phyloP scores from a whole-genome alignment of 176 grass and related monocot genomes.

The Triticum monococcum region DNA sequence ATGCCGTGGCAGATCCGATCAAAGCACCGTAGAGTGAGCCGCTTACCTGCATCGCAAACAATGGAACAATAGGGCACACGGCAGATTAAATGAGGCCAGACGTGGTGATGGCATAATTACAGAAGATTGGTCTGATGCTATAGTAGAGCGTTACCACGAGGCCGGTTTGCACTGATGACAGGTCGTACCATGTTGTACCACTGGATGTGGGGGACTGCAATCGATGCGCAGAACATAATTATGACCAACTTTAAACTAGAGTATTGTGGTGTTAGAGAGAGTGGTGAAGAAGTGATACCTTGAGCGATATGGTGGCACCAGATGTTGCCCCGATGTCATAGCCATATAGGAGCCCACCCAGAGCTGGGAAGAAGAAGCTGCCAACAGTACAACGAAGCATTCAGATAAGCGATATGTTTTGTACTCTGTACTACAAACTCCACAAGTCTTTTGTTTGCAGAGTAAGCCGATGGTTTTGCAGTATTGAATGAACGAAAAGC shows the following conservation, averaged over 20 bases:
- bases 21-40: slow-evolving; percentile 94
- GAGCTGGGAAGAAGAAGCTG: slow-evolving; percentile 89
- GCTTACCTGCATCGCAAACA: slow-evolving; percentile 63
- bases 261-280: neutral
- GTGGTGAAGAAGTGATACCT: slow-evolving; percentile 26
- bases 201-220: slow-evolving; percentile 75
- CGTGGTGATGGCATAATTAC: neutral
- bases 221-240: neutral
- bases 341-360: slow-evolving; percentile 92
- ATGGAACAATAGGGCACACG: neutral
- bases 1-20: slow-evolving; percentile 74
- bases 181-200: slow-evolving; percentile 73
- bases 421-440: no score
- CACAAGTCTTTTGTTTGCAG: neutral
- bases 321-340: slow-evolving; percentile 97
- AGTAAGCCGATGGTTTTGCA: neutral
- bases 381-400: neutral
- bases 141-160: no score
- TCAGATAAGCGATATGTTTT: neutral
- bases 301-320: slow-evolving; percentile 80
- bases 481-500: neutral
- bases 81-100: neutral
- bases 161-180: slow-evolving; percentile 82
- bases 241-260: neutral
- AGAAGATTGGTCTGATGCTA: neutral